These are phyloP conservation scores for cucumber (Cucumis sativus) DNA, from an alignment of 306 rosid genomes.

Conservation along the genomic window Cucumber_9930_V3 NC_026656.2:11726501-11727000, in stretches of 20 bases:
- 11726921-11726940: constrained; percentile 31
- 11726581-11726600: no score
- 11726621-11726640: no score
- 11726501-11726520: no score
- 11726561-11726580: no score
- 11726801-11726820: constrained; percentile 26
- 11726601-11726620: no score
- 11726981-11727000: constrained; percentile 27
- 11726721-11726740: constrained; percentile 22
- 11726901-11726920: constrained; percentile 28
- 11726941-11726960: constrained; percentile 15
- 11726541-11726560: no score
- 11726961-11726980: constrained; percentile 26
- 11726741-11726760: constrained; percentile 16
- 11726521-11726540: no score
- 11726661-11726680: no score
- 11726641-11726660: no score
- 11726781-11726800: constrained; percentile 24
- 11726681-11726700: no score
- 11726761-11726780: constrained; percentile 14
- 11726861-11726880: constrained; percentile 15
- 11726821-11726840: constrained; percentile 40
- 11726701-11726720: constrained; percentile 7
- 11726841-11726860: constrained; percentile 25
- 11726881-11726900: constrained; percentile 39